Evolutionary conservation across 441 rosid species (phyloP).

Genomic region (Kokia cookei): DNA sequence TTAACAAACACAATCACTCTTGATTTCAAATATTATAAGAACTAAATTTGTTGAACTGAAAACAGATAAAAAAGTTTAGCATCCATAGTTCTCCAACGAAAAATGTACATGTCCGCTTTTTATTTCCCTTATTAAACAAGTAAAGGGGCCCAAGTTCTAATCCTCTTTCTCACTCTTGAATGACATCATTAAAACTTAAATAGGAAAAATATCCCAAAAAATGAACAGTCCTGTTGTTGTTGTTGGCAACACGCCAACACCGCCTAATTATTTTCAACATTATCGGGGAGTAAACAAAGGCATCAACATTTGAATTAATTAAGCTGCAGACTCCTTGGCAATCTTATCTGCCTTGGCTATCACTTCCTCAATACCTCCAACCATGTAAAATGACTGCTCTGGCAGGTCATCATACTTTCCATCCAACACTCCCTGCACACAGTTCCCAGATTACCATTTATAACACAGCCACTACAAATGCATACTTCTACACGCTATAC

Average conservation of each 20-base stretch:
- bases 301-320: constrained; percentile 2
- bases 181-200: constrained; percentile 18
- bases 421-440: constrained; percentile 69
- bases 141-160: neutral
- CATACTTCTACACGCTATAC: neutral
- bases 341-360: constrained; percentile 92
- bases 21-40: too few relatives aligned
- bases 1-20: too few relatives aligned
- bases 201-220: constrained; percentile 26
- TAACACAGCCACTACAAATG: too few relatives aligned
- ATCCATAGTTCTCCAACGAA: too few relatives aligned
- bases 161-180: constrained; percentile 25
- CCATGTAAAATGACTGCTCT: constrained; percentile 96
- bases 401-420: constrained; percentile 92
- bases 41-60: too few relatives aligned
- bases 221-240: constrained; percentile 34
- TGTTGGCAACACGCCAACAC: constrained; percentile 36
- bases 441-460: too few relatives aligned
- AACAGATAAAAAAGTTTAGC: too few relatives aligned
- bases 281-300: constrained; percentile 25
- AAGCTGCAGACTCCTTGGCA: constrained; percentile 63
- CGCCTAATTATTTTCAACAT: constrained; percentile 47
- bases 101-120: neutral
- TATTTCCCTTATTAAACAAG: neutral
- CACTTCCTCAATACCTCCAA: constrained; percentile 96